Conservation (phyloP, 805 yeast species). For the Kuraishia molischiana region DNA sequence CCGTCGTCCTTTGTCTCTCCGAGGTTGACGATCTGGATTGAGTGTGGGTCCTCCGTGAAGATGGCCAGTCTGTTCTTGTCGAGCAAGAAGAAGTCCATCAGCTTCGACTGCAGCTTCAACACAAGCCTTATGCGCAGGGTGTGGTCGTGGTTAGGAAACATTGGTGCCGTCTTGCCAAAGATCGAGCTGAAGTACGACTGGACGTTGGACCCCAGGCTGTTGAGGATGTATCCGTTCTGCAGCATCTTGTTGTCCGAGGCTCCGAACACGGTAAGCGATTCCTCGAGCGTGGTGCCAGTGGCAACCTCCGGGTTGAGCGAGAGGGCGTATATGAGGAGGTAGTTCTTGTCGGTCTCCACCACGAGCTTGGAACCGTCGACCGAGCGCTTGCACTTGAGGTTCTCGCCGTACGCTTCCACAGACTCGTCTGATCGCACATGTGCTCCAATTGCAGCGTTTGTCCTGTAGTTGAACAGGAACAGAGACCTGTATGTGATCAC, state of each 20-base stretch:
- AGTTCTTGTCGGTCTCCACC: conserved; percentile 27
- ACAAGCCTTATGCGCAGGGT: conserved; percentile 23
- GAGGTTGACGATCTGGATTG: conserved; percentile 20
- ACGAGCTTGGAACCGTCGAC: conserved; percentile 31
- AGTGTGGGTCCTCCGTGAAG: conserved; percentile 20
- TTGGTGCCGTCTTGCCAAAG: conserved; percentile 12
- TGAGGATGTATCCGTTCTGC: conserved; percentile 23
- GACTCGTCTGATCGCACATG: conserved; percentile 35
- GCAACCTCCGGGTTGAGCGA: conserved; percentile 5
- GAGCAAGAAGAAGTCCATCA: conserved; percentile 18
- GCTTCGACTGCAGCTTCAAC: conserved; percentile 22
- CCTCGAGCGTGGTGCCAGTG: conserved; percentile 9
- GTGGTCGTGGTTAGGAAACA: conserved; percentile 20
- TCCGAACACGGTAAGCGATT: conserved; percentile 19
- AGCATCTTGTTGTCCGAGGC: conserved; percentile 15
- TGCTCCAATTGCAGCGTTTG: conserved; percentile 36
- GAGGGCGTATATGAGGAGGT: conserved; percentile 31
- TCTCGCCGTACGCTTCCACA: conserved; percentile 35
- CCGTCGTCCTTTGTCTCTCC: conserved; percentile 12
- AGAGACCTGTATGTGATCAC: conserved; percentile 25
- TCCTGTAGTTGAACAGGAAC: conserved; percentile 28
- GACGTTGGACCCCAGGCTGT: conserved; percentile 6
- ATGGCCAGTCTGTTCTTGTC: conserved; percentile 15
- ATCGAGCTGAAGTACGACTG: conserved; percentile 17
- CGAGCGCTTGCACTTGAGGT: conserved; percentile 26